Evolutionary conservation across 495 filamentous ascomycete species (phyloP).

Genomic region (Penicillium longicatenatum): DNA sequence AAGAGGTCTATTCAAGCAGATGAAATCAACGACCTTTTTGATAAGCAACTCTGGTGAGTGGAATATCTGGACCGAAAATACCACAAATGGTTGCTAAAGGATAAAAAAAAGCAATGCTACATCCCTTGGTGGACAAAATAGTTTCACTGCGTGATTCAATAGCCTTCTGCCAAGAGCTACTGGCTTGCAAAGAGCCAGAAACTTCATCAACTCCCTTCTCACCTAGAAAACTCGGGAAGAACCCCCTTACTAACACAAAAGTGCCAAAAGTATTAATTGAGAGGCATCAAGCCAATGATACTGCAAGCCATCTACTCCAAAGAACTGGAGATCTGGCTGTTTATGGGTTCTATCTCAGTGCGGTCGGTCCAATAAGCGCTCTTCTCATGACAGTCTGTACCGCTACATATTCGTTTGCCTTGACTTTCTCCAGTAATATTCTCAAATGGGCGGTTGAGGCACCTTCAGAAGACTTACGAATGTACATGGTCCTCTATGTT

Average conservation of each 20-base stretch:
- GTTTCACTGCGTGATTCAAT: background rate
- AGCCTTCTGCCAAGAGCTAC: background rate
- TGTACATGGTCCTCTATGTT: constrained; percentile 10
- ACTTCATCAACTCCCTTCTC: background rate
- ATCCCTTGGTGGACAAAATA: background rate
- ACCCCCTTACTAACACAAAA: background rate
- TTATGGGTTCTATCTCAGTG: constrained; percentile 2
- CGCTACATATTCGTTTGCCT: constrained; percentile 10
- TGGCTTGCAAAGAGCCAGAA: background rate
- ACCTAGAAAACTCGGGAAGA: background rate
- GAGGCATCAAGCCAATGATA: background rate
- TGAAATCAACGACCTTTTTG: background rate
- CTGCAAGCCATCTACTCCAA: background rate
- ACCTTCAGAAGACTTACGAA: background rate
- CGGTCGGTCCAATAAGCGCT: background rate
- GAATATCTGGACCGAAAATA: background rate
- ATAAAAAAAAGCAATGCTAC: background rate
- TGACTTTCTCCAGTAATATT: constrained; percentile 14
- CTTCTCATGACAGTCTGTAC: constrained; percentile 4
- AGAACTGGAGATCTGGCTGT: background rate
- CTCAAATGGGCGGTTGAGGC: constrained; percentile 17
- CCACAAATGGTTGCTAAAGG: background rate
- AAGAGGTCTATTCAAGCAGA: background rate
- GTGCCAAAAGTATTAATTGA: background rate
- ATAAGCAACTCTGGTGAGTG: background rate